phyloP scores from a whole-genome alignment of 108 stramenopile genomes.

The Conticribra weissflogii region DNA sequence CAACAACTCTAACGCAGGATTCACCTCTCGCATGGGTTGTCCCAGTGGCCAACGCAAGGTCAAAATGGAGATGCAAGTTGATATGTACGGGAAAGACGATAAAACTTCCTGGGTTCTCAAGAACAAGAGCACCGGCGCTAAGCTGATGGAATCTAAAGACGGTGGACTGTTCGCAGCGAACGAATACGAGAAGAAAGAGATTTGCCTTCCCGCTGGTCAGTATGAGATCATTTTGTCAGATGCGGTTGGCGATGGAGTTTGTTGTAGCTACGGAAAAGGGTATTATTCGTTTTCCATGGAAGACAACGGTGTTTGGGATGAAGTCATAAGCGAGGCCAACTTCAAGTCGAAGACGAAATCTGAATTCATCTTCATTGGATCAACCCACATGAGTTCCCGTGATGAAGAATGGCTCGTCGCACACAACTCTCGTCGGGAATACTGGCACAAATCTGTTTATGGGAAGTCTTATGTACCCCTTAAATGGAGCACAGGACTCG shows the following conservation, averaged over 20 bases:
- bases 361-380: constrained; percentile 5
- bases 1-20: neutral
- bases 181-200: constrained; percentile 7
- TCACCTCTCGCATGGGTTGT: constrained; percentile 22
- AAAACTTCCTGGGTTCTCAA: constrained; percentile 3
- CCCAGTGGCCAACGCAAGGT: constrained; percentile 1
- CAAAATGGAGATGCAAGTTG: constrained; percentile 3
- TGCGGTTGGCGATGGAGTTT: constrained; percentile 17
- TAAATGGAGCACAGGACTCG: constrained; percentile 25
- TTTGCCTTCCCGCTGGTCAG: constrained; percentile 6
- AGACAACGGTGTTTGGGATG: constrained; percentile 11
- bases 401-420: constrained; percentile 31
- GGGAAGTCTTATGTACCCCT: constrained; percentile 31
- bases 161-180: neutral
- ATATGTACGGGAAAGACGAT: constrained; percentile 8
- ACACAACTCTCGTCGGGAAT: constrained; percentile 34
- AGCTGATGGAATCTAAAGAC: neutral
- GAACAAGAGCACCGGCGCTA: neutral
- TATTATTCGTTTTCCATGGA: constrained; percentile 10
- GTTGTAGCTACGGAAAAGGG: constrained; percentile 1
- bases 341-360: neutral
- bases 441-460: constrained; percentile 16
- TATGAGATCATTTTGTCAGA: constrained; percentile 8
- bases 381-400: constrained; percentile 13
- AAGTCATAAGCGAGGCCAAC: constrained; percentile 2